Evolutionary conservation across 352 stramenopile genomes (phyloP).

Genomic region (Phytopythium boreale): DNA sequence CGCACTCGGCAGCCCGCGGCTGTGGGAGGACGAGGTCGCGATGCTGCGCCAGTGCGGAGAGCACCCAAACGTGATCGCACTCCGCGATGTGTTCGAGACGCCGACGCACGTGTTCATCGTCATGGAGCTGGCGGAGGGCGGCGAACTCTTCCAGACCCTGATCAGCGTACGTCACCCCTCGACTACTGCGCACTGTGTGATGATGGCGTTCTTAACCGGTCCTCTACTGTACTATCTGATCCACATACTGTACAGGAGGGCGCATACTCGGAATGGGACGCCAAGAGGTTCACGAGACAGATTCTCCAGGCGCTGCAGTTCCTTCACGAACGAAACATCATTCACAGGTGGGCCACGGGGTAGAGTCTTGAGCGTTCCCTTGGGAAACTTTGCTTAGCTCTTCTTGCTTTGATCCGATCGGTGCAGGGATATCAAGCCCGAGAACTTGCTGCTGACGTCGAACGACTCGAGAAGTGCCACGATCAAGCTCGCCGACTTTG

Average conservation of each 20-base stretch:
- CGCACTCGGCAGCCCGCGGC: slow-evolving; percentile 3
- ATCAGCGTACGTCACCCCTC: slow-evolving; percentile 26
- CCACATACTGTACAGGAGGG: slow-evolving; percentile 27
- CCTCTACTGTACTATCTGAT: not conserved
- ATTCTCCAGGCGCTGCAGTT: slow-evolving; percentile 57
- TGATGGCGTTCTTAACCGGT: not conserved
- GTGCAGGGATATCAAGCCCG: slow-evolving; percentile 73
- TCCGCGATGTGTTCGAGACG: slow-evolving; percentile 52
- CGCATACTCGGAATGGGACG: slow-evolving; percentile 75
- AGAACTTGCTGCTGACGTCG: slow-evolving; percentile 83
- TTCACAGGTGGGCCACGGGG: slow-evolving; percentile 42
- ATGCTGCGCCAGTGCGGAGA: slow-evolving; percentile 42
- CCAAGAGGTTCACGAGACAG: slow-evolving; percentile 40
- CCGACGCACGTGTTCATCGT: slow-evolving; percentile 49
- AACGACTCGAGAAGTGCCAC: slow-evolving; percentile 54
- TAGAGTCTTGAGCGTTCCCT: slow-evolving; percentile 29
- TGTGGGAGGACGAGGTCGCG: slow-evolving; percentile 49
- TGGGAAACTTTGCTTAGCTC: not conserved
- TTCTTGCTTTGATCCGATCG: slow-evolving; percentile 8
- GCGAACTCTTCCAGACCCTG: slow-evolving; percentile 69
- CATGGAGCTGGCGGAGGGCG: slow-evolving; percentile 53
- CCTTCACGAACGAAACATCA: slow-evolving; percentile 68
- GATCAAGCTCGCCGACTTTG: slow-evolving; percentile 87
- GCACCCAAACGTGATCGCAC: slow-evolving; percentile 57
- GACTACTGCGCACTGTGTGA: not conserved